phyloP scores from a whole-genome alignment of 2,329 filamentous ascomycete genomes.

The Neopestalotiopsis clavispora region DNA sequence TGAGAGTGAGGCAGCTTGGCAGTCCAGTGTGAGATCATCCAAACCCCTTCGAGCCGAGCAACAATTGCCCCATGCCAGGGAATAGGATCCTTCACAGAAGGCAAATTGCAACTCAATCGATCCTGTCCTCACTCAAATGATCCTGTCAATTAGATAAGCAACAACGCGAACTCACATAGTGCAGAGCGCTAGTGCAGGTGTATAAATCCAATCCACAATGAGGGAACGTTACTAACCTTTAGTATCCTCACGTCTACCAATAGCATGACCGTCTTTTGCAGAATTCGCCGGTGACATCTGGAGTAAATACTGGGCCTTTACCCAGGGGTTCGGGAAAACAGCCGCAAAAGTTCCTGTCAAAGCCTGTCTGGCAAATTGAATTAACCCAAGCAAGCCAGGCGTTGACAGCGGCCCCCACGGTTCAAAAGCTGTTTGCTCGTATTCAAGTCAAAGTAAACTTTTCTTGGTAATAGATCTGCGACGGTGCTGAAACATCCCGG shows the following conservation, averaged over 20 bases:
- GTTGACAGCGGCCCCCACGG: background rate
- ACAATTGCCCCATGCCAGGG: background rate
- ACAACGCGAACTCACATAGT: background rate
- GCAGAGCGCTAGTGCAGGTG: background rate
- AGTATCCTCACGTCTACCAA: background rate
- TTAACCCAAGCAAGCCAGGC: background rate
- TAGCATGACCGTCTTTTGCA: background rate
- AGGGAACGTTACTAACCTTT: background rate
- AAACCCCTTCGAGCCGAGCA: background rate
- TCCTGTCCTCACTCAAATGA: background rate
- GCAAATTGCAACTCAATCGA: background rate
- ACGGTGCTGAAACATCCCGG: background rate
- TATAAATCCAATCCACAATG: background rate
- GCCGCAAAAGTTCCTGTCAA: background rate
- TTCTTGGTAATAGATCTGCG: background rate
- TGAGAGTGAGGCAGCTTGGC: background rate
- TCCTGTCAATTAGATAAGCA: conserved; percentile 1
- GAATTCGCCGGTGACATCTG: background rate
- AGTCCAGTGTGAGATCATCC: background rate
- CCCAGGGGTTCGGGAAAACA: background rate
- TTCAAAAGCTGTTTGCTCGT: background rate
- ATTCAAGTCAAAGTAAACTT: background rate
- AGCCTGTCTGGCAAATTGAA: background rate
- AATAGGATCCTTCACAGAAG: background rate
- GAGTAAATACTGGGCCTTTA: background rate